Percentiles rank a stretch among this genome's conserved stretches.
Evolutionary conservation across 1,284 basidiomycete species (phyloP).

Genomic region (Prillingera fragicola): DNA sequence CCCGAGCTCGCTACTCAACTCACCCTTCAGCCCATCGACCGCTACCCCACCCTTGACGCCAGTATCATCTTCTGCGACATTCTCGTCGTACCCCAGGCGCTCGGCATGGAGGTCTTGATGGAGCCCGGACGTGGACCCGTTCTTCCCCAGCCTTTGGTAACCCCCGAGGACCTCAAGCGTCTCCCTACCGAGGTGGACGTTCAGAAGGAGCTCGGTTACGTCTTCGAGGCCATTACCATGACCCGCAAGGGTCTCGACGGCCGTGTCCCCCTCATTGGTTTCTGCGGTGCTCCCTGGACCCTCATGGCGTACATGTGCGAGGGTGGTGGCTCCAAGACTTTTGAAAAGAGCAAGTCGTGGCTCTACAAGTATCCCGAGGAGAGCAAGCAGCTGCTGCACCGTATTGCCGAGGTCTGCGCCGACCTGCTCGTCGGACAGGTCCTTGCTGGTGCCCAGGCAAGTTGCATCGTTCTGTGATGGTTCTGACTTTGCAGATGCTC

Average conservation of each 20-base stretch:
- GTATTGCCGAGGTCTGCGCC: slow-evolving; percentile 76
- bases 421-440: slow-evolving; percentile 86
- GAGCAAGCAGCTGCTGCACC: slow-evolving; percentile 65
- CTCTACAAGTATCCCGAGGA: slow-evolving; percentile 80
- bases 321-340: slow-evolving; percentile 81
- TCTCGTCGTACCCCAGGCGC: slow-evolving; percentile 89
- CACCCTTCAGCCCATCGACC: slow-evolving; percentile 84
- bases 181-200: slow-evolving; percentile 66
- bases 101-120: slow-evolving; percentile 93
- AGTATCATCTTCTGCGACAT: slow-evolving; percentile 96
- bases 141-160: slow-evolving; percentile 75
- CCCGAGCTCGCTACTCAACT: slow-evolving; percentile 77
- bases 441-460: slow-evolving; percentile 84
- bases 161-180: slow-evolving; percentile 64
- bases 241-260: slow-evolving; percentile 73
- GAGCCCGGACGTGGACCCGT: slow-evolving; percentile 68
- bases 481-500: slow-evolving; percentile 57
- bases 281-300: slow-evolving; percentile 94
- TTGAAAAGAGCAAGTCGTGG: slow-evolving; percentile 86
- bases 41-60: slow-evolving; percentile 79
- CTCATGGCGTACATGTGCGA: slow-evolving; percentile 96
- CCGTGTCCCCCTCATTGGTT: slow-evolving; percentile 87
- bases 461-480: slow-evolving; percentile 20
- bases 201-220: slow-evolving; percentile 75
- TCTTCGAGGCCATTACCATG: slow-evolving; percentile 80